Percentiles rank a stretch among this genome's conserved stretches.
Conservation (phyloP, 2,329 filamentous ascomycete species). For the Mariannaea sp. region DNA sequence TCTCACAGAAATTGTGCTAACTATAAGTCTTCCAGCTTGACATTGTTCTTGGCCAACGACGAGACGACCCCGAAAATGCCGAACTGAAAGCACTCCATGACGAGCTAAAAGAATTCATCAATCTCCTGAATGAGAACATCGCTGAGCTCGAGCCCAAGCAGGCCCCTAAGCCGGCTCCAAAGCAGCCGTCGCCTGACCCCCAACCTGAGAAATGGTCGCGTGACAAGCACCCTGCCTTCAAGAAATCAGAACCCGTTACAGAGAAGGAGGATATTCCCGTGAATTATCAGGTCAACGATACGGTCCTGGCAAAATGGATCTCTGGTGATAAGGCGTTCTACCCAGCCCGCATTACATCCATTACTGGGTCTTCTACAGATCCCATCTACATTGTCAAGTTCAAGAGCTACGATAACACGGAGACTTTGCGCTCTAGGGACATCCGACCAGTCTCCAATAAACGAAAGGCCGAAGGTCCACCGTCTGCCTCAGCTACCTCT, state of each 20-base stretch:
- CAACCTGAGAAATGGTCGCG: constrained; percentile 76
- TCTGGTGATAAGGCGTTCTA: constrained; percentile 91
- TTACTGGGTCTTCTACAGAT: constrained; percentile 88
- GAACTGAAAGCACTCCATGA: constrained; percentile 77
- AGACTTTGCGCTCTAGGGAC: constrained; percentile 81
- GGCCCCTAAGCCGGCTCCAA: constrained; percentile 51
- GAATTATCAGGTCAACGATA: constrained; percentile 85
- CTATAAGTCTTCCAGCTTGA: constrained; percentile 63
- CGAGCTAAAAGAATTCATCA: constrained; percentile 83
- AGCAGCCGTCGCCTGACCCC: constrained; percentile 54
- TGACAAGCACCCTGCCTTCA: constrained; percentile 80
- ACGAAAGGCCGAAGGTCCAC: constrained; percentile 81
- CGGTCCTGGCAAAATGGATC: constrained; percentile 86
- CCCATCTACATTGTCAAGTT: constrained; percentile 96
- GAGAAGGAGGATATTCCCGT: constrained; percentile 57
- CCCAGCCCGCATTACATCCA: constrained; percentile 87
- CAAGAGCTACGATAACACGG: constrained; percentile 85
- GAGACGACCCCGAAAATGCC: constrained; percentile 78
- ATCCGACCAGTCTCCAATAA: constrained; percentile 81
- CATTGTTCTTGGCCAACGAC: constrained; percentile 74
- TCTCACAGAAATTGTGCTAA: constrained; percentile 21
- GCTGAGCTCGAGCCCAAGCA: constrained; percentile 71
- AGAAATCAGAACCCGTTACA: constrained; percentile 54
- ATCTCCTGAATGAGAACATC: constrained; percentile 77
- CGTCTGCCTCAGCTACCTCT: constrained; percentile 53